Evolutionary conservation across 257 asterid genomes (phyloP).

Genomic region (Solanum boliviense): DNA sequence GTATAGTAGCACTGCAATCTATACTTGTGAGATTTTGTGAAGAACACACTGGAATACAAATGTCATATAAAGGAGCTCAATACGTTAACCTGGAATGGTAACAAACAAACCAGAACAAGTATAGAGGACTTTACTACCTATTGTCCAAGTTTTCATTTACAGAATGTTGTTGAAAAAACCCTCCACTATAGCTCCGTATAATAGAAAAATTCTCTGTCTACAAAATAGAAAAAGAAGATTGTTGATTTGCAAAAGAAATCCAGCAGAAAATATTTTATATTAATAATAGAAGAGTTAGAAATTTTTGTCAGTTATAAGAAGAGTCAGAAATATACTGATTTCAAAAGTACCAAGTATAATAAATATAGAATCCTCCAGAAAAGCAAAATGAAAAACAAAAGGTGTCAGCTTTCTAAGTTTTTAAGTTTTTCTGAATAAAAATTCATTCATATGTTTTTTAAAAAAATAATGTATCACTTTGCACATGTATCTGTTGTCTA

Average conservation of each 20-base stretch:
- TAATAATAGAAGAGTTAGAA: neutral
- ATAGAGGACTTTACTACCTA: conserved; percentile 28
- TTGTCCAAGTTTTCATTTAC: conserved; percentile 31
- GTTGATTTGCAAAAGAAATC: neutral
- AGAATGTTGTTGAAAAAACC: conserved; percentile 45
- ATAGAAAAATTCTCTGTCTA: conserved; percentile 57
- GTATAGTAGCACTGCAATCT: conserved; percentile 66
- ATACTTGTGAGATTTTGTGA: conserved; percentile 61
- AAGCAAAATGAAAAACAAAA: neutral
- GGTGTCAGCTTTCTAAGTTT: neutral
- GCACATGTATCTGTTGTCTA: neutral
- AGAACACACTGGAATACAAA: conserved; percentile 41
- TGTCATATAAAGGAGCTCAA: neutral
- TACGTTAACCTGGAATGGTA: neutral
- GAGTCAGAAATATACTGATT: neutral
- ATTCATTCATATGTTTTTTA: neutral
- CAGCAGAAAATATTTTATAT: neutral
- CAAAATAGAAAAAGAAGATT: neutral
- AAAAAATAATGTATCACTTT: neutral
- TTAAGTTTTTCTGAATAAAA: neutral
- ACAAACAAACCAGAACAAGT: neutral
- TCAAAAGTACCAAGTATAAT: neutral
- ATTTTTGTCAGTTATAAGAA: neutral
- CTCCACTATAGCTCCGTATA: conserved; percentile 51
- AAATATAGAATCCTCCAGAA: neutral